Evolutionary conservation across 441 rosid species (phyloP).

Genomic region (Erodium trifolium): DNA sequence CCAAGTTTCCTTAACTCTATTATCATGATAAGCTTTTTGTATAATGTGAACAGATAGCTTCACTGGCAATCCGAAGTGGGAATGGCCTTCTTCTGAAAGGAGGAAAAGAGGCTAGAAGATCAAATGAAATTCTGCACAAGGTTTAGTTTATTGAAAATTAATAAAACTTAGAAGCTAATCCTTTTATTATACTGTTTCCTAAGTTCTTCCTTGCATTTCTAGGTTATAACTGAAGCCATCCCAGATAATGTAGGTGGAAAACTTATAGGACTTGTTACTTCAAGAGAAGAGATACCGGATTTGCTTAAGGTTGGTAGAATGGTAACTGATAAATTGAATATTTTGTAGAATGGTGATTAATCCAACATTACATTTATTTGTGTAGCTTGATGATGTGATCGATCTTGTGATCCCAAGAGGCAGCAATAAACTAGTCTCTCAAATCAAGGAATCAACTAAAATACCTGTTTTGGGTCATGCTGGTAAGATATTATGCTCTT

Average conservation of each 20-base stretch:
- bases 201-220: slow-evolving; percentile 13
- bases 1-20: not conserved
- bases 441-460: slow-evolving; percentile 83
- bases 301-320: slow-evolving; percentile 60
- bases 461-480: slow-evolving; percentile 98
- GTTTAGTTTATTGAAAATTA: slow-evolving; percentile 29
- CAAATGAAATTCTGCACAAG: slow-evolving; percentile 93
- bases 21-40: slow-evolving; percentile 8
- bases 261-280: slow-evolving; percentile 87
- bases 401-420: slow-evolving; percentile 99
- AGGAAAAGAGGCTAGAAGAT: slow-evolving; percentile 87
- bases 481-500: slow-evolving; percentile 41
- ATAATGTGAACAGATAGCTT: slow-evolving; percentile 65
- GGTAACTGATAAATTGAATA: not conserved
- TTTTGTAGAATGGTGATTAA: not conserved
- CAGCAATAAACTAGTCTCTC: slow-evolving; percentile 89
- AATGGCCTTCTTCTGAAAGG: slow-evolving; percentile 92
- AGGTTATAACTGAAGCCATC: slow-evolving; percentile 85
- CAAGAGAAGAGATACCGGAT: slow-evolving; percentile 96
- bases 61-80: slow-evolving; percentile 91
- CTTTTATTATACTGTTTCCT: slow-evolving; percentile 1
- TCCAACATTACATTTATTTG: slow-evolving; percentile 22
- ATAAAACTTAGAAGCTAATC: not conserved
- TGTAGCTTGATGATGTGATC: slow-evolving; percentile 93
- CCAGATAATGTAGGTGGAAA: slow-evolving; percentile 63